phyloP scores from a whole-genome alignment of 176 grass and related monocot species.

The Musa acuminata region DNA sequence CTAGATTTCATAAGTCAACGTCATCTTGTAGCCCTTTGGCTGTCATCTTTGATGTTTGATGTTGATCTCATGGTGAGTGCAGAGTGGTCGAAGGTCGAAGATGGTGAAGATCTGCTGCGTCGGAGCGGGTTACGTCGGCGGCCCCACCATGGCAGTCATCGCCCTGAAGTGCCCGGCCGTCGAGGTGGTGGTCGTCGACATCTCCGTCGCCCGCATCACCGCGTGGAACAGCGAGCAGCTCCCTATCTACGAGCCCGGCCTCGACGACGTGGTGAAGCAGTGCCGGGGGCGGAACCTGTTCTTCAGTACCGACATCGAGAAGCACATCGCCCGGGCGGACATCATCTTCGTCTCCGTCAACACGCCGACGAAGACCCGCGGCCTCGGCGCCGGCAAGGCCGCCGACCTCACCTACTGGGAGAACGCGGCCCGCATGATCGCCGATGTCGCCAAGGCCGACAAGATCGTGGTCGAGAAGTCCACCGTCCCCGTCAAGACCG shows the following conservation, averaged over 20 bases:
- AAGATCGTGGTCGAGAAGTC: conserved; percentile 23
- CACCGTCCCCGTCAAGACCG: conserved; percentile 16
- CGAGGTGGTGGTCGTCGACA: conserved; percentile 13
- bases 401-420: conserved; percentile 25
- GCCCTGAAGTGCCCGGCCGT: conserved; percentile 15
- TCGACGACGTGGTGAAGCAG: conserved; percentile 13
- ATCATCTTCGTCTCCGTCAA: conserved; percentile 21
- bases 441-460: conserved; percentile 2
- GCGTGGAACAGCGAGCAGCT: conserved; percentile 22
- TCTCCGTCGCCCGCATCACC: conserved; percentile 9
- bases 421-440: conserved; percentile 21
- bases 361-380: conserved; percentile 16
- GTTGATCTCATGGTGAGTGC: too few species aligned
- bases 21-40: too few species aligned
- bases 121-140: conserved; percentile 20
- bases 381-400: conserved; percentile 18
- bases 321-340: conserved; percentile 8
- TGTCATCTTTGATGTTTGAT: too few species aligned
- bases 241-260: conserved; percentile 19
- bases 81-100: background rate
- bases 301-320: conserved; percentile 15
- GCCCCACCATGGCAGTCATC: conserved; percentile 20
- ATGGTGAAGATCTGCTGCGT: conserved; percentile 25
- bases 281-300: conserved; percentile 16
- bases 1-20: too few species aligned